These are phyloP conservation scores for Bonia amplexicaulis DNA, from an alignment of 176 grass and related monocot species.

Conservation along the genomic window DNA sequence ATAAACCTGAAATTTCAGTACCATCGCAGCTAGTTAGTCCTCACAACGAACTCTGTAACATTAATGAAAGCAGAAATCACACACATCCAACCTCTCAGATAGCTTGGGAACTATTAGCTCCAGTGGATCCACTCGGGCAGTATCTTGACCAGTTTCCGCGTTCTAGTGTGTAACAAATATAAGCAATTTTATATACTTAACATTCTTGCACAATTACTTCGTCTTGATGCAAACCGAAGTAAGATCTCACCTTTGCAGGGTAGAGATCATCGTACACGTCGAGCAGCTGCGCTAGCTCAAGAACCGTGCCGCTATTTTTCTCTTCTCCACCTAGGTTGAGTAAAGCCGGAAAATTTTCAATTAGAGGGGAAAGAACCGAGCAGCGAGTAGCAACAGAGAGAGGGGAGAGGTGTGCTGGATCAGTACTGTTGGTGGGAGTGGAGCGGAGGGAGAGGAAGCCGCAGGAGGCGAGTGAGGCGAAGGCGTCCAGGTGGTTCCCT, in stretches of 20 bases:
- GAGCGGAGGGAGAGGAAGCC: slow-evolving; percentile 77
- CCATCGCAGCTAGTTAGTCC: neutral
- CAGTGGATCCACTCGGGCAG: slow-evolving; percentile 30
- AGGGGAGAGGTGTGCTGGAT: neutral
- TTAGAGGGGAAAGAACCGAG: neutral
- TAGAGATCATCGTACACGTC: slow-evolving; percentile 70
- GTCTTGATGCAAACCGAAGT: neutral
- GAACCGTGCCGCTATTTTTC: slow-evolving; percentile 37
- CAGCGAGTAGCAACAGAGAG: neutral
- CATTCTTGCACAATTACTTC: neutral
- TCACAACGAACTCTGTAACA: neutral
- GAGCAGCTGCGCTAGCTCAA: slow-evolving; percentile 77
- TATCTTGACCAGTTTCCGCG: slow-evolving; percentile 13
- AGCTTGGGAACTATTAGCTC: slow-evolving; percentile 46
- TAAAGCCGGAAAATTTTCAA: neutral
- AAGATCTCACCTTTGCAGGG: slow-evolving; percentile 43
- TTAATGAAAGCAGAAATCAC: neutral
- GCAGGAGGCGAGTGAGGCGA: slow-evolving; percentile 65
- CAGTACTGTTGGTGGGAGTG: slow-evolving; percentile 32
- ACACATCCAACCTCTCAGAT: slow-evolving; percentile 62
- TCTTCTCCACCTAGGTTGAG: slow-evolving; percentile 37
- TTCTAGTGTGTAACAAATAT: slow-evolving; percentile 29
- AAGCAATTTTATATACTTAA: neutral
- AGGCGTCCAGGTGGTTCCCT: slow-evolving; percentile 55
- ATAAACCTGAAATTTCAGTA: slow-evolving; percentile 60